These are phyloP conservation scores for Sedum album DNA, from an alignment of 164 flowering plant species.

Conservation along the genomic window DNA sequence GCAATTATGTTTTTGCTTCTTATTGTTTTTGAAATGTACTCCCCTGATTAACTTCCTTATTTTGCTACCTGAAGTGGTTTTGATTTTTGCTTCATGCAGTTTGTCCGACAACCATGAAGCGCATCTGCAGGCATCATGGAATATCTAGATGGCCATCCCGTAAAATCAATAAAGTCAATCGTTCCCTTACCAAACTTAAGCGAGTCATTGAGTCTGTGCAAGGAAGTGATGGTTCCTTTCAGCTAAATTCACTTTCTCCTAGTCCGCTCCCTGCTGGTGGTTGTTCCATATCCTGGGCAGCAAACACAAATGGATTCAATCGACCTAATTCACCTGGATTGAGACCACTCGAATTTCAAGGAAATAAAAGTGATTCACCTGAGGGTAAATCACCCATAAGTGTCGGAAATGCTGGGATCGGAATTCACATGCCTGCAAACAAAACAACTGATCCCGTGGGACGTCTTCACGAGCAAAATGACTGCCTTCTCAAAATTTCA, in stretches of 20 bases:
- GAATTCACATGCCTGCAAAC: conserved; percentile 18
- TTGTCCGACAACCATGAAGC: conserved; percentile 98
- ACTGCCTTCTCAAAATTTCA: conserved; percentile 17
- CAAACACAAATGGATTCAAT: conserved; percentile 30
- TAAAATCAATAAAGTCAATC: conserved; percentile 90
- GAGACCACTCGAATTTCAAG: conserved; percentile 26
- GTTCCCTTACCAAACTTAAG: conserved; percentile 83
- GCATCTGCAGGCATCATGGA: conserved; percentile 95
- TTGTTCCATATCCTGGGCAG: conserved; percentile 55
- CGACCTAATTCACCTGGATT: conserved; percentile 28
- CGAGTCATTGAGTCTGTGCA: conserved; percentile 89
- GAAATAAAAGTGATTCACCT: conserved; percentile 22
- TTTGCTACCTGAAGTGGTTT: not conserved
- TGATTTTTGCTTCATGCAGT: conserved; percentile 41
- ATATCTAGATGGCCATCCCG: conserved; percentile 98
- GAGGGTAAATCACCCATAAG: conserved; percentile 21
- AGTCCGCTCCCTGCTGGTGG: conserved; percentile 57
- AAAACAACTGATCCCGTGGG: conserved; percentile 22
- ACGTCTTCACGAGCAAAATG: conserved; percentile 16
- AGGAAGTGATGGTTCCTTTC: conserved; percentile 69
- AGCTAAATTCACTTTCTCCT: conserved; percentile 40
- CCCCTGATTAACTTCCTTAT: not conserved
- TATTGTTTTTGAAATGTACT: not conserved
- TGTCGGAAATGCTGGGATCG: conserved; percentile 20
- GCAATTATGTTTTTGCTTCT: not conserved